Evolutionary conservation across 345 rosid species (phyloP).

Genomic region (Brassica rapa): DNA sequence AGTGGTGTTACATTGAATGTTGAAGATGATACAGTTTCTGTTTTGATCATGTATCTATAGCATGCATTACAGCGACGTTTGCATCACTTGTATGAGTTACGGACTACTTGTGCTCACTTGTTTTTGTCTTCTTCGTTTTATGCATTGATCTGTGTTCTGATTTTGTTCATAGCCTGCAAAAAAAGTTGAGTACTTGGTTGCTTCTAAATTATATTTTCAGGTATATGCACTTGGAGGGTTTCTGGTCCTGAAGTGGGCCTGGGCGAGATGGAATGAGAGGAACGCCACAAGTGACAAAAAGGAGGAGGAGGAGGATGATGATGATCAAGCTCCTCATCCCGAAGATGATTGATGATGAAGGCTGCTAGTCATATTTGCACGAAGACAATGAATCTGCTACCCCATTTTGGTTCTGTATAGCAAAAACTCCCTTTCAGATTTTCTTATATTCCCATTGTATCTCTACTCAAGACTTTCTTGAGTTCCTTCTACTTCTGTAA

Average conservation of each 20-base stretch:
- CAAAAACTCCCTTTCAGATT: conserved; percentile 14
- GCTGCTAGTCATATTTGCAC: conserved; percentile 25
- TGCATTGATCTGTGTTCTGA: background rate
- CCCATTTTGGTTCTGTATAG: conserved; percentile 39
- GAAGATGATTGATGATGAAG: conserved; percentile 23
- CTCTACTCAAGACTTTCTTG: background rate
- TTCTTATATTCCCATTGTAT: conserved; percentile 26
- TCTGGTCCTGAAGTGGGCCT: background rate
- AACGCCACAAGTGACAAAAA: background rate
- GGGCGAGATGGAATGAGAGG: conserved; percentile 3
- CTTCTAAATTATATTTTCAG: background rate
- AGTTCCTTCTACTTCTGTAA: background rate
- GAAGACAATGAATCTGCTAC: conserved; percentile 1
- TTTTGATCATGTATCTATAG: background rate
- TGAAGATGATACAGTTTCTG: conserved; percentile 8
- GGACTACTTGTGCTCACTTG: background rate
- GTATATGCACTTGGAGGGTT: background rate
- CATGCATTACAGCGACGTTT: background rate
- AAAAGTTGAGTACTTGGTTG: conserved; percentile 1
- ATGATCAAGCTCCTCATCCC: conserved; percentile 28
- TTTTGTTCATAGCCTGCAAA: background rate
- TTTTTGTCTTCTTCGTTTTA: background rate
- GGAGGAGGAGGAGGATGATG: conserved; percentile 34
- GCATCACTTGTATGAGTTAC: no score
- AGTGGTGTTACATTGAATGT: background rate